Evolutionary conservation across 2,329 filamentous ascomycete species (phyloP).

Genomic region (Proliferodiscus dingleyae): DNA sequence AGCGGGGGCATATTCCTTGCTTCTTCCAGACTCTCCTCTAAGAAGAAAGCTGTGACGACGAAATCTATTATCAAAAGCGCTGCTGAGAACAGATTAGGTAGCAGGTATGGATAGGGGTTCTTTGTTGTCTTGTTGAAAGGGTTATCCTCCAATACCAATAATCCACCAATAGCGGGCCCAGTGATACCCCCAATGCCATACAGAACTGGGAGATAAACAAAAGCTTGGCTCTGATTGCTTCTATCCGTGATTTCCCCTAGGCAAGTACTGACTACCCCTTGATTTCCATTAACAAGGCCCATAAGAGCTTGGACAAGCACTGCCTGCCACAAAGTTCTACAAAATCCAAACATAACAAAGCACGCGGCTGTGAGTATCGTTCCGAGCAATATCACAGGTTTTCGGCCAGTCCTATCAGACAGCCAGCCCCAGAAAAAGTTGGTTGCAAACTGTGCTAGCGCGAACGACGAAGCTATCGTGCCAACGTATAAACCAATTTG

Average conservation of each 20-base stretch:
- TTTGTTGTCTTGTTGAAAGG: constrained; percentile 47
- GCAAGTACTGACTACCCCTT: constrained; percentile 88
- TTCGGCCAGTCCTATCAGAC: constrained; percentile 73
- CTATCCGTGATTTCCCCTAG: constrained; percentile 92
- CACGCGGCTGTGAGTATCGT: constrained; percentile 77
- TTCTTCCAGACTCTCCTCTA: constrained; percentile 80
- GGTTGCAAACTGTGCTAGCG: constrained; percentile 84
- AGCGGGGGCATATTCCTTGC: constrained; percentile 57
- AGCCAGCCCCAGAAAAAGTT: constrained; percentile 90
- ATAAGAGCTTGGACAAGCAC: constrained; percentile 82
- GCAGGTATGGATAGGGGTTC: constrained; percentile 72
- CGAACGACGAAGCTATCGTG: constrained; percentile 84
- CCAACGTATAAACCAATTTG: constrained; percentile 86
- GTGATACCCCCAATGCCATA: constrained; percentile 93
- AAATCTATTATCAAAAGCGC: constrained; percentile 68
- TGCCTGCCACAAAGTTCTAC: constrained; percentile 75
- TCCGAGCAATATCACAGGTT: constrained; percentile 76
- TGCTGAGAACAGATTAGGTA: constrained; percentile 77
- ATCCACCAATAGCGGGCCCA: constrained; percentile 82
- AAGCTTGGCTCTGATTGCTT: constrained; percentile 88
- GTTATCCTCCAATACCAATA: constrained; percentile 59
- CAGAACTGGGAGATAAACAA: constrained; percentile 92
- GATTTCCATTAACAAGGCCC: constrained; percentile 92
- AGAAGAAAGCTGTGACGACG: constrained; percentile 68
- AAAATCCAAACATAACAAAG: constrained; percentile 85